Evolutionary conservation across 805 yeast species (phyloP), one percentile per base, ranked within the genome.

Genomic region (Pichia membranifaciens): DNA sequence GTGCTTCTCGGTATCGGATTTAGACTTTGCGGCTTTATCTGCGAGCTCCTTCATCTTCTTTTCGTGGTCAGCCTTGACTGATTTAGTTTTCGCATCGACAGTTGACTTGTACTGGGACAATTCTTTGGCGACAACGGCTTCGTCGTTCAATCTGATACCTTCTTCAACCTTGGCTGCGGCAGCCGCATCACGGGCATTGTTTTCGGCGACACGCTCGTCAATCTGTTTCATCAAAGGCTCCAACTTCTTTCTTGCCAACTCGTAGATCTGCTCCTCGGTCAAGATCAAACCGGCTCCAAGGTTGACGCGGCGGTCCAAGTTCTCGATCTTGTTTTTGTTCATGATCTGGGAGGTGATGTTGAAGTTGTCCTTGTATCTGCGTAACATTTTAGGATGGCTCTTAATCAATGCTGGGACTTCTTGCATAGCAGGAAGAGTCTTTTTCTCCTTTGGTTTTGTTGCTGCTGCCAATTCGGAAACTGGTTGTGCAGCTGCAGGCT

Each of bases 251-350:
- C 75, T 73, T 20, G 82, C 82, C 57, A 78, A 73, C 43, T 70
- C 82, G 54, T 75, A 67, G 51, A 78, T 71, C 59, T 77, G 79
- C 46, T 72, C 73, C 54, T 78, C 79, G 40, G 82, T 73, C 68
- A 78, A 67, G 41, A 59, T 67, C 59, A 77, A 68, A 17, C 82
- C 82, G 39, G 75, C 71, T 47, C 83, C 83, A 51, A 78, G 65
- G 54, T 75, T 73, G 52, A 77, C 61, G 21, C 71, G 60, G 60
- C 74, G 69, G 52, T 73, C 71, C 2, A 78, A 76, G 55, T 75
- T 78, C 48, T 71, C 75, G 50, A 76, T 65, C 34, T 58, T 56
- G 38, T 60, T 64, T 33, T 69, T 69, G 38, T 72, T 62, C 55
- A 72, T 64, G 8, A 80, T 70, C 43, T 69, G 69, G 44, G 65